Conservation (phyloP, 164 flowering plant species). For the Cinnamomum micranthum region DNA sequence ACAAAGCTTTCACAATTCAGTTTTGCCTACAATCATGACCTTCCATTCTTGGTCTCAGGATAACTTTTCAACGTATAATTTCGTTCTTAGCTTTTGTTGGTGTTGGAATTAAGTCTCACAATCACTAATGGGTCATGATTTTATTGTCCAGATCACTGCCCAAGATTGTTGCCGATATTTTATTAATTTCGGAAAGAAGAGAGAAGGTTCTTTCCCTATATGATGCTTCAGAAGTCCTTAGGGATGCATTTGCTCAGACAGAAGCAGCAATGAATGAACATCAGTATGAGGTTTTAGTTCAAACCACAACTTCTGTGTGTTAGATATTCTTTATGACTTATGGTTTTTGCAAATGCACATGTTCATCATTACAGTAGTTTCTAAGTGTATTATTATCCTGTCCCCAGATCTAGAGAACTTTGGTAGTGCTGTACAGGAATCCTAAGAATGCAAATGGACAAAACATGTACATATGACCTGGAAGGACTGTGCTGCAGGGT, state of each 20-base stretch:
- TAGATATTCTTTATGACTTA: neutral
- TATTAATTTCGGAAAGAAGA: slow-evolving; percentile 56
- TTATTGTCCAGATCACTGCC: slow-evolving; percentile 57
- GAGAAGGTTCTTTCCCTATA: slow-evolving; percentile 55
- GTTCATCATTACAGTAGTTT: neutral
- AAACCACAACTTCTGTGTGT: slow-evolving; percentile 3
- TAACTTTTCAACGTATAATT: neutral
- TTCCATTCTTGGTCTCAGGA: neutral
- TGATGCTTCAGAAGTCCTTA: slow-evolving; percentile 89
- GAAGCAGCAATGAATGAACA: slow-evolving; percentile 68
- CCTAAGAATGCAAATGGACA: too few relatives aligned
- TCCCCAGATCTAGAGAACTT: neutral
- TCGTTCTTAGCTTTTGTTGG: neutral
- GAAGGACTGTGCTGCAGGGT: too few relatives aligned
- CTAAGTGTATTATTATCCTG: neutral
- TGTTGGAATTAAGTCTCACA: neutral
- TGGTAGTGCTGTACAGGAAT: neutral
- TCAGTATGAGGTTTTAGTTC: slow-evolving; percentile 73
- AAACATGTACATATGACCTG: too few relatives aligned
- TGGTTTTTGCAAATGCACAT: neutral
- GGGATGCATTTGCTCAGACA: slow-evolving; percentile 75
- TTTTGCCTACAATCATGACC: neutral
- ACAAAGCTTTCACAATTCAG: neutral
- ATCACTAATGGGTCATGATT: slow-evolving; percentile 1
- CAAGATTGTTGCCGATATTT: slow-evolving; percentile 53